phyloP scores from a whole-genome alignment of 139 green algal genomes.

The Chlamydomonas eustigma region DNA sequence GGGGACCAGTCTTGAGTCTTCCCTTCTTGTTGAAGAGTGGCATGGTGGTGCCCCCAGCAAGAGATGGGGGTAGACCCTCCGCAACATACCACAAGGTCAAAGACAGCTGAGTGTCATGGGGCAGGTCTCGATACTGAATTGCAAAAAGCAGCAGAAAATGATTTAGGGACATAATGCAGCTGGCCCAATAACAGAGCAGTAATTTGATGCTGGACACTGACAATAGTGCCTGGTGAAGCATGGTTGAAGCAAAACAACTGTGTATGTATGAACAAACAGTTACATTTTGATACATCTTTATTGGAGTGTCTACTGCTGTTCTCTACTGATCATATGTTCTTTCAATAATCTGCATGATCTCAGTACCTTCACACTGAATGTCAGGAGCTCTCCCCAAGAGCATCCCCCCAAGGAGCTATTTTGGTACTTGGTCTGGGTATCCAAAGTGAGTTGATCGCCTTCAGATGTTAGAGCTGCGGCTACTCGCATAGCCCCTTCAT shows the following conservation, averaged over 20 bases:
- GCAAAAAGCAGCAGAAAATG: not conserved
- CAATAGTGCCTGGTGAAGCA: not conserved
- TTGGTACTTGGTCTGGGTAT: constrained; percentile 42
- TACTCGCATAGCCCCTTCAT: constrained; percentile 39
- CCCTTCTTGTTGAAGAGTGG: constrained; percentile 84
- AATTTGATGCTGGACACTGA: not conserved
- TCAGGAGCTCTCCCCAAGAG: constrained; percentile 67
- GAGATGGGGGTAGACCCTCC: constrained; percentile 21
- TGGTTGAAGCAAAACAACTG: not conserved
- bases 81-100: constrained; percentile 53
- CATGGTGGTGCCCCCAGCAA: constrained; percentile 63
- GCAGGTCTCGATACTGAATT: constrained; percentile 81
- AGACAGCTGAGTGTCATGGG: constrained; percentile 59
- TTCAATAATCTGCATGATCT: not conserved
- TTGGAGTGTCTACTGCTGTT: not conserved
- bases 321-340: not conserved
- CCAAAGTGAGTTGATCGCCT: constrained; percentile 53
- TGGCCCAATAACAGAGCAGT: not conserved
- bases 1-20: constrained; percentile 71
- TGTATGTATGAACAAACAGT: not conserved
- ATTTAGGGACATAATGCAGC: not conserved
- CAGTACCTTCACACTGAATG: constrained; percentile 40
- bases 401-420: constrained; percentile 28
- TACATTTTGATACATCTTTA: not conserved
- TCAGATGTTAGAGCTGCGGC: constrained; percentile 41